phyloP scores from a whole-genome alignment of 768 basidiomycete genomes.

The Podaxis sp. region DNA sequence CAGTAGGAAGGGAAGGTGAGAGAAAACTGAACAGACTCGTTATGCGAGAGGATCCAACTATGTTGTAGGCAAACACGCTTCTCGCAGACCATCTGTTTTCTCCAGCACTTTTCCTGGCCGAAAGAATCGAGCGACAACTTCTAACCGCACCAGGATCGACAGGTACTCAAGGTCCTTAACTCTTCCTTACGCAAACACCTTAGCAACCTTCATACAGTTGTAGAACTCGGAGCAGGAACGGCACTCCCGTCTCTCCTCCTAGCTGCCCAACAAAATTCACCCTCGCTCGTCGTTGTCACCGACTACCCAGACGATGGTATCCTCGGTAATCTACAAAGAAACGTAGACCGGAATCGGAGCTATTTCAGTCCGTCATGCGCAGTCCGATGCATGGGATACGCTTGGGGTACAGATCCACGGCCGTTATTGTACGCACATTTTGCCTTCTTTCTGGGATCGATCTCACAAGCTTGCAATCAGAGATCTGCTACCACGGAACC shows the following conservation, averaged over 20 bases:
- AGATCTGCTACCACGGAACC: constrained; percentile 15
- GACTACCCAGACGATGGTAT: constrained; percentile 69
- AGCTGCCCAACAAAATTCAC: constrained; percentile 38
- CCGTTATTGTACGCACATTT: constrained; percentile 38
- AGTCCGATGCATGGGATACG: constrained; percentile 48
- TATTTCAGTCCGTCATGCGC: constrained; percentile 33
- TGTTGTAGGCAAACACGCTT: constrained; percentile 57
- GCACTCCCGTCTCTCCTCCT: constrained; percentile 64
- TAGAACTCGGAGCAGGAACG: constrained; percentile 72
- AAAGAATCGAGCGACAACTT: constrained; percentile 54
- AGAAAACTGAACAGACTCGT: not conserved
- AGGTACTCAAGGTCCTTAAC: constrained; percentile 25
- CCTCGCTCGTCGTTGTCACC: constrained; percentile 53
- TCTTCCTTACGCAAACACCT: not conserved
- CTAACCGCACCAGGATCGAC: constrained; percentile 37
- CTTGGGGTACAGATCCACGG: constrained; percentile 55
- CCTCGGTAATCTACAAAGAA: constrained; percentile 48
- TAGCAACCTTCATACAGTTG: constrained; percentile 30
- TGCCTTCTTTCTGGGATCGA: not conserved
- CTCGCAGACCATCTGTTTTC: constrained; percentile 74
- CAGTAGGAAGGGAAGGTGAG: constrained; percentile 10
- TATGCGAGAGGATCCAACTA: not conserved
- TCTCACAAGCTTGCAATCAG: constrained; percentile 9
- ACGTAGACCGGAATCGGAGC: constrained; percentile 45
- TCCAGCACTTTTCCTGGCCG: constrained; percentile 61